Evolutionary conservation across 768 basidiomycete genomes (phyloP).

Genomic region (Naematelia encephala): DNA sequence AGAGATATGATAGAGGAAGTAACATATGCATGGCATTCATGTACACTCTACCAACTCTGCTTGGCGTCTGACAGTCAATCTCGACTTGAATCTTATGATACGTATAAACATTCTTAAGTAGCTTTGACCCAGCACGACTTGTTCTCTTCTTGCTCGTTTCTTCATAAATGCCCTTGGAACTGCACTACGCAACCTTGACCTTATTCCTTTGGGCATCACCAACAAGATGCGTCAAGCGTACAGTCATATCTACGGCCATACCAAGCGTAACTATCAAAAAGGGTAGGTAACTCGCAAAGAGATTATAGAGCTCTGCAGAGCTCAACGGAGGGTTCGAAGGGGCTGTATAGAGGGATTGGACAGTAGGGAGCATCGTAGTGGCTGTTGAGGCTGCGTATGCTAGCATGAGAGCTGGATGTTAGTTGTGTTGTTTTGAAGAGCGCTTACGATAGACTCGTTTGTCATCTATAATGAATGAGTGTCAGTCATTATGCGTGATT

Average conservation of each 20-base stretch:
- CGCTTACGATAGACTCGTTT: conserved; percentile 45
- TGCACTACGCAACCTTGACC: not conserved
- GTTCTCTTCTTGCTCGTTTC: too few relatives aligned
- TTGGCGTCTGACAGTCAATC: too few relatives aligned
- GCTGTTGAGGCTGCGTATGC: conserved; percentile 73
- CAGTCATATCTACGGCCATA: conserved; percentile 70
- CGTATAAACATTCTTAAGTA: too few relatives aligned
- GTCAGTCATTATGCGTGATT: not conserved
- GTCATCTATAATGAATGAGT: conserved; percentile 27
- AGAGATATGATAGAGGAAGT: too few relatives aligned
- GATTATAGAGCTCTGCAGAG: conserved; percentile 56
- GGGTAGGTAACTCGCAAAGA: conserved; percentile 70
- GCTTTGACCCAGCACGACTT: too few relatives aligned
- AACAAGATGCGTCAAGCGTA: not conserved
- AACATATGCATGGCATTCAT: too few relatives aligned
- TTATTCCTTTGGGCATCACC: not conserved
- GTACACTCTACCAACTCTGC: too few relatives aligned
- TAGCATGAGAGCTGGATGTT: conserved; percentile 56
- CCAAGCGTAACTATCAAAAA: conserved; percentile 69
- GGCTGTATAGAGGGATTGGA: conserved; percentile 61
- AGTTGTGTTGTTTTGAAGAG: not conserved
- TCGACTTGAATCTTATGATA: too few relatives aligned
- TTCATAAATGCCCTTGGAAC: not conserved
- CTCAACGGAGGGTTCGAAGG: conserved; percentile 56
- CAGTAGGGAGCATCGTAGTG: conserved; percentile 72